phyloP scores from a whole-genome alignment of 345 rosid species.

The Linum usitatissimum region DNA sequence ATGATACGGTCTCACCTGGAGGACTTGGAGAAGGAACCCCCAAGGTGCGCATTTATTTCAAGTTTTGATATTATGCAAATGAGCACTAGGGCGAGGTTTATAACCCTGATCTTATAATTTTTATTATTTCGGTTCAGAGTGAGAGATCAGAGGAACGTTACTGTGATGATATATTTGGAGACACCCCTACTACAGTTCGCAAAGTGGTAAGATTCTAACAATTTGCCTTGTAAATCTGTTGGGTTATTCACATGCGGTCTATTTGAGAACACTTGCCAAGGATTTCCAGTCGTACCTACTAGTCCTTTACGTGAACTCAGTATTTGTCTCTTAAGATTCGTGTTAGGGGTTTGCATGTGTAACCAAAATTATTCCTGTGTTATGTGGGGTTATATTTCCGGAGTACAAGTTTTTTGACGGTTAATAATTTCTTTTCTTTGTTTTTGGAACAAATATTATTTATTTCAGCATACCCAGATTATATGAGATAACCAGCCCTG shows the following conservation, averaged over 20 bases:
- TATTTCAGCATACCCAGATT: too few relatives aligned
- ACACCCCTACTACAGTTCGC: slow-evolving; percentile 66
- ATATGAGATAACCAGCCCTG: too few relatives aligned
- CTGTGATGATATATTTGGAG: slow-evolving; percentile 94
- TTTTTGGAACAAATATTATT: too few relatives aligned
- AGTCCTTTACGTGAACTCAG: not conserved
- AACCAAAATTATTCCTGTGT: too few relatives aligned
- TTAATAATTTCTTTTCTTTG: too few relatives aligned
- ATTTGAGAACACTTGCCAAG: not conserved
- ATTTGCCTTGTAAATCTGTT: not conserved
- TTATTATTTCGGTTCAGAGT: slow-evolving; percentile 45
- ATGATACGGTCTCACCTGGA: slow-evolving; percentile 34
- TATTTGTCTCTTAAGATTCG: not conserved
- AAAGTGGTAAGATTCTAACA: slow-evolving; percentile 34
- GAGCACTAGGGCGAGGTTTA: not conserved
- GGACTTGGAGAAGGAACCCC: slow-evolving; percentile 97
- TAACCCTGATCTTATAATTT: slow-evolving; percentile 10
- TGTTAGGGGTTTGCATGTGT: slow-evolving; percentile 9
- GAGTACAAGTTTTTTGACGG: too few relatives aligned
- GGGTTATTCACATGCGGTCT: not conserved
- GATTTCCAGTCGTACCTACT: not conserved
- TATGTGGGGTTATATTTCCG: too few relatives aligned
- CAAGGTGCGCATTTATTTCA: slow-evolving; percentile 44
- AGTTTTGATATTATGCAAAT: slow-evolving; percentile 9
- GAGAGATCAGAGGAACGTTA: slow-evolving; percentile 66